Base-by-base conservation (phyloP, 202 grass and related monocot species). In the Setaria viridis region DNA sequence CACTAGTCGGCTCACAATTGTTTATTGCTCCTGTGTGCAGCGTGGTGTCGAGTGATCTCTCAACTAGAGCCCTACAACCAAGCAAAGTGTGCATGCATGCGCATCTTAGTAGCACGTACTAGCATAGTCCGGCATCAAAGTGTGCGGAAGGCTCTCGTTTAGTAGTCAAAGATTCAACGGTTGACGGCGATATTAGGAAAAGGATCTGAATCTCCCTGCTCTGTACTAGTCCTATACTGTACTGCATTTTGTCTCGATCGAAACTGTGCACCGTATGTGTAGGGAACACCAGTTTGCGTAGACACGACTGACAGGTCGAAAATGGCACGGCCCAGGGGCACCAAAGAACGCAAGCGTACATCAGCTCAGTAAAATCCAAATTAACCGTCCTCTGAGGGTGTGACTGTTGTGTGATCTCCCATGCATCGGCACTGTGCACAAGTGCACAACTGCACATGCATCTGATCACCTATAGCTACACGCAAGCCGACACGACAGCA, bases 401-500 rank as follows among this genome's bases (percentile, higher is more conserved):
- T 25, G 37, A 39, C 37, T 41, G 39, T 41, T 41, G 39, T 41
- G 39, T 41, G 34, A 35, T 1, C 34, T 35, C 34, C 34, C 34
- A 35, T 35, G 34, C 34, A 35, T 35, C 34, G 42, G 42, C 47
- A 17, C 48, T 17, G 49, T 59, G 51, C 51, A 7, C 4, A 41
- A 25, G 25, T 37, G 35, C 35, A 37, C 35, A 37, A 37, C 4
- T 41, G 39, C 39, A 41, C 39, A 16, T 39, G 30, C 70, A 49
- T 64, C 70, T 74, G 69, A 17, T 49, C 39, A 4, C 25, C 67
- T 33, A 49, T 45, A 15, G 46, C 58, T 42, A n/a, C 74, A 19
- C 67, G 51, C 51, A 70, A 47, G 1, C 74, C 75, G 46, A 70
- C 74, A 70, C 68, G 83, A 78, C 65, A 79, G 65, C 53, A 57